These are phyloP conservation scores for Melampsora larici-populina DNA, from an alignment of 1,284 basidiomycete genomes.

Conservation along the genomic window DNA sequence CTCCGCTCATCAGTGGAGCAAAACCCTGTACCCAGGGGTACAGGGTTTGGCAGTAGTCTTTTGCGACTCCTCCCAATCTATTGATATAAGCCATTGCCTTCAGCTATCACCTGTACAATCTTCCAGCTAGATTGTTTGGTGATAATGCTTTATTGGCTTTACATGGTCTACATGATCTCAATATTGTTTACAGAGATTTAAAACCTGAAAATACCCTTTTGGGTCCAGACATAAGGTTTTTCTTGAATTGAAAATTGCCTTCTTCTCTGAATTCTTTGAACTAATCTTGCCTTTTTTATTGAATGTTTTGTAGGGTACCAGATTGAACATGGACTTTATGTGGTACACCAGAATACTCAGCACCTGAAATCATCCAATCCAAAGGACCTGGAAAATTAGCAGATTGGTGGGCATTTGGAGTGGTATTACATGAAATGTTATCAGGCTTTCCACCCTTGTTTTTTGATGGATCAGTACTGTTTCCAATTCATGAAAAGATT, in stretches of 20 bases:
- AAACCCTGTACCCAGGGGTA: too few species aligned
- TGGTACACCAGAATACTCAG: constrained; percentile 54
- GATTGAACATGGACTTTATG: constrained; percentile 57
- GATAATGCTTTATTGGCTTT: constrained; percentile 59
- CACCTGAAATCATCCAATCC: constrained; percentile 50
- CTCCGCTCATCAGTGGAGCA: too few species aligned
- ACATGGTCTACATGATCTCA: constrained; percentile 56
- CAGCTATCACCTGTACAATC: too few species aligned
- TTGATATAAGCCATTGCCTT: too few species aligned
- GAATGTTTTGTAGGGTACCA: too few species aligned
- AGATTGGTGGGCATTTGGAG: constrained; percentile 59
- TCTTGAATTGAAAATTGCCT: not conserved
- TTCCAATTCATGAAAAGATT: constrained; percentile 51
- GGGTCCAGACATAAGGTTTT: constrained; percentile 55
- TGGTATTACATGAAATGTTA: constrained; percentile 58
- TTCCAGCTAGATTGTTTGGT: constrained; percentile 59
- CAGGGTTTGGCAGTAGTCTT: too few species aligned
- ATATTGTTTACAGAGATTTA: constrained; percentile 59
- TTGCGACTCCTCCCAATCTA: too few species aligned
- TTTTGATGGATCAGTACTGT: constrained; percentile 29
- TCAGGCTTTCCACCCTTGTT: constrained; percentile 47
- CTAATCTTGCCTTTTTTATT: not conserved
- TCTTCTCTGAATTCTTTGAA: not conserved
- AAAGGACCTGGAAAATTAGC: constrained; percentile 59
- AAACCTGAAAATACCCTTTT: constrained; percentile 60